Percentiles rank a stretch among this genome's conserved stretches.
Conservation (phyloP, 495 filamentous ascomycete genomes). For the Trichocladium uniseriatum region DNA sequence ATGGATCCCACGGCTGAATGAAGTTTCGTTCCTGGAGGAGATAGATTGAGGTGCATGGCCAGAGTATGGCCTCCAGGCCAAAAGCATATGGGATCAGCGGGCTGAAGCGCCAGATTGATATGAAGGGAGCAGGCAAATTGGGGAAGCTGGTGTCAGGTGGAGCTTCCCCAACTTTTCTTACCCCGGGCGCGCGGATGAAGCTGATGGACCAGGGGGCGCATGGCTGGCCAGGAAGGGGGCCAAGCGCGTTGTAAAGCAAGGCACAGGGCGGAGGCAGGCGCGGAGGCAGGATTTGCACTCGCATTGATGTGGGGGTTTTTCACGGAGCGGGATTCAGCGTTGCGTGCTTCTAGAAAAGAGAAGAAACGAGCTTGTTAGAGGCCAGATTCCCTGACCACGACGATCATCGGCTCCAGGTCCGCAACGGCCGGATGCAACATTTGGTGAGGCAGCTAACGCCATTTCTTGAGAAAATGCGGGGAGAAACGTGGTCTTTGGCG, state of each 20-base stretch:
- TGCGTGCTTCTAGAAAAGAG: too few relatives aligned
- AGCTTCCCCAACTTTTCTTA: constrained; percentile 15
- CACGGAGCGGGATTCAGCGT: too few relatives aligned
- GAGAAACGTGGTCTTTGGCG: too few relatives aligned
- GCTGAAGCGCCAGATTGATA: constrained; percentile 17
- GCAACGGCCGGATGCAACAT: constrained; percentile 6
- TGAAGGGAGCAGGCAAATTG: constrained; percentile 23
- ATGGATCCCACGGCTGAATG: constrained; percentile 24
- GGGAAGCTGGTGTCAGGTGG: constrained; percentile 15
- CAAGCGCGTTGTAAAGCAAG: not conserved
- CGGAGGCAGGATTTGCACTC: not conserved
- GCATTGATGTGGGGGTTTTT: too few relatives aligned
- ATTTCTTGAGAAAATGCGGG: too few relatives aligned
- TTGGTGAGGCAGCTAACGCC: too few relatives aligned
- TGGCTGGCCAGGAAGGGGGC: not conserved
- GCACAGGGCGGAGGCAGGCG: not conserved
- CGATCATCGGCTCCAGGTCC: not conserved
- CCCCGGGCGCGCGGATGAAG: not conserved
- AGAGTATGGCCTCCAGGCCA: constrained; percentile 20
- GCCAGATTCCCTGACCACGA: not conserved
- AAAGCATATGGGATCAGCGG: constrained; percentile 21
- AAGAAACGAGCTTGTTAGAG: not conserved
- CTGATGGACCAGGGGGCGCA: too few relatives aligned
- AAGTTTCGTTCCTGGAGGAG: constrained; percentile 3
- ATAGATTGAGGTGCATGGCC: constrained; percentile 25